Evolutionary conservation across 208 protist species (phyloP).

Genomic region (Perkinsela sp.): DNA sequence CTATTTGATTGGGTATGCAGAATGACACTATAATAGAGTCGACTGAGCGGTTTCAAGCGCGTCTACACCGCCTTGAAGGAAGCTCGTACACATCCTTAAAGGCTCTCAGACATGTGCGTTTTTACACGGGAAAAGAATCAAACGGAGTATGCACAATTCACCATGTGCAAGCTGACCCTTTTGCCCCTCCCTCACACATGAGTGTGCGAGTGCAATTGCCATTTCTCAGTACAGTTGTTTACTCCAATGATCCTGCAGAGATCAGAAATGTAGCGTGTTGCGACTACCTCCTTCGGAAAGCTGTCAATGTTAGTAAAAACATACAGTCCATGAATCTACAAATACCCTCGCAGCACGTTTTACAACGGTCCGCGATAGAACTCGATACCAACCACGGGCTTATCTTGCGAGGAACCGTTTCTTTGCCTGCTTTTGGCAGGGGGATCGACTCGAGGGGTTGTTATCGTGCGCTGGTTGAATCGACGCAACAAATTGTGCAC

Average conservation of each 20-base stretch:
- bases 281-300: conserved; percentile 11
- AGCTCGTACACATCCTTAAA: too few species aligned
- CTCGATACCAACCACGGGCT: conserved; percentile 9
- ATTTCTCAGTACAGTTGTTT: conserved; percentile 7
- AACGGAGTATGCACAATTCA: too few species aligned
- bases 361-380: conserved; percentile 39
- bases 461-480: conserved; percentile 14
- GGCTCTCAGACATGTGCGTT: too few species aligned
- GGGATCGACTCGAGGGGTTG: conserved; percentile 27
- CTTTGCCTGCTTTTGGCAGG: conserved; percentile 44
- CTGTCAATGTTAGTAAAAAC: conserved; percentile 2
- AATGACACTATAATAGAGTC: too few species aligned
- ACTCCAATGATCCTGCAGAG: background rate
- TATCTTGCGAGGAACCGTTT: conserved; percentile 38
- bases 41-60: too few species aligned
- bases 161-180: conserved; percentile 14
- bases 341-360: conserved; percentile 39
- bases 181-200: conserved; percentile 12
- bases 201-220: conserved; percentile 6
- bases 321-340: conserved; percentile 21
- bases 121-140: too few species aligned
- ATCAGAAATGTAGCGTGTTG: conserved; percentile 8
- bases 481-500: conserved; percentile 6
- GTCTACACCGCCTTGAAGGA: too few species aligned
- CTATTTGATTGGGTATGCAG: too few species aligned